Evolutionary conservation across 1,139 yeast genomes (phyloP), one percentile per base, ranked within the genome.

Genomic region (Geotrichum aggregatum): DNA sequence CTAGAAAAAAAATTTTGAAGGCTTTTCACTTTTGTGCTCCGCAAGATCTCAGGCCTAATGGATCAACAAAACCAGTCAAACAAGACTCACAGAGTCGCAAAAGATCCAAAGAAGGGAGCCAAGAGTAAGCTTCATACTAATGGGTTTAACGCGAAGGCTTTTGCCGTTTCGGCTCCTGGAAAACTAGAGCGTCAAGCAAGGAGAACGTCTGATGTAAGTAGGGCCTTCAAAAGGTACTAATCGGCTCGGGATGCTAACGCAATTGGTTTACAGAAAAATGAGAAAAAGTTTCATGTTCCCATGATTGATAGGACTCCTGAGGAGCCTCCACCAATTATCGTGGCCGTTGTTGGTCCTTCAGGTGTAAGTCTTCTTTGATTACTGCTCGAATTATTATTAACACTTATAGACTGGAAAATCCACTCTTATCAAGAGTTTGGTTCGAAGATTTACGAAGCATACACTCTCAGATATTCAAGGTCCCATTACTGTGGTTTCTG

Each of bases 271-370:
- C 28, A 63, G 63, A 62, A 73, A 49, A 84, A 83, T 59, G 98
- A 94, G 68, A 83, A 79, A 66, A 86, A 82, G 66, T 77, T 86
- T 64, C 98, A 92, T 75, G 97, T 91, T 28, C 98, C 98, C 14
- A 89, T 92, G 97, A 86, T 92, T 49, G 96, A 92, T 66, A 77
- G 98, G 63, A 89, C 98, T 0, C 98, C 98, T 0, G 98, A 92
- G 54, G 97, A 91, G 63, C 97, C 98, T 1, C 98, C 98, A 35
- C 98, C 98, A 52, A 85, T 92, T 21, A 83, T 94, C 54, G 88
- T 94, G 35, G 97, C 97, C 0, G 96, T 92, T 5, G 97, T 92
- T 16, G 99, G 99, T 0, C 99, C 99, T 8, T 96, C 96, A 7
- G 99, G 99, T 10, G 65, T 61, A 50, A 49, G 57, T 55, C 18